Base-by-base conservation (phyloP, 164 flowering plant genomes). In the Dillenia suffruticosa region DNA sequence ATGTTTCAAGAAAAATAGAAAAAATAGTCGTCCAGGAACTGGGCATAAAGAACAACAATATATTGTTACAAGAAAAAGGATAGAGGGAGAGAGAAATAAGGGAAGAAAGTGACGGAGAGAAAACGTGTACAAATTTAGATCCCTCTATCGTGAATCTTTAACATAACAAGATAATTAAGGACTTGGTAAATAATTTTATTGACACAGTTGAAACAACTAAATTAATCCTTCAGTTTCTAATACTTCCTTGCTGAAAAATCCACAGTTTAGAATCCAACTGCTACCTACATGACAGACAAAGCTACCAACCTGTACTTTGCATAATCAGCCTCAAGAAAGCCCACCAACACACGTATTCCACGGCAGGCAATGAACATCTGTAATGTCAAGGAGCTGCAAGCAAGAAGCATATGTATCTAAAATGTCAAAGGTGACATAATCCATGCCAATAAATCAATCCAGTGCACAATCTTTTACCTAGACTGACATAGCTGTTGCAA, bases 351-450 rank as follows among this genome's bases (percentile, higher is more conserved):
- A 54, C 96, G 96, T 70, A 94, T 94, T 58, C 99, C 99, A 60
- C 89, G 89, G 70, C 96, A 89, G 51, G 99, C 96, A 70, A 94
- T 84, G 76, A 94, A 91, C 97, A 94, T 94, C 77, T 94, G 99
- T 78, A 94, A 78, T 19, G 97, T 94, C 75, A 86, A 84, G 51
- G 96, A 70, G 76, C 99, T 94, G 90, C 71, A 80, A 1, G 64
- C 48, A 57, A 81, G 61, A 63, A 51, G 24, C 19, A 44, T 53
- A 51, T 56, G 53, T 62, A 32, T 32, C 6, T 32, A 32, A 5
- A 56, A 49, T 43, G 48, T 55, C 59, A 44, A 14, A 43, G 24
- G 12, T 9, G 4, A 61, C 49, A 7, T 26, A 10, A 54, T 15
- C 15, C 5, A 12, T n/a, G 52, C n/a, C 9, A n/a, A 19, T 49